A percentile compares a stretch with the other conserved stretches of the same genome.
Conservation (phyloP, 768 basidiomycete genomes). For the Phylloporus rhodoxanthus region DNA sequence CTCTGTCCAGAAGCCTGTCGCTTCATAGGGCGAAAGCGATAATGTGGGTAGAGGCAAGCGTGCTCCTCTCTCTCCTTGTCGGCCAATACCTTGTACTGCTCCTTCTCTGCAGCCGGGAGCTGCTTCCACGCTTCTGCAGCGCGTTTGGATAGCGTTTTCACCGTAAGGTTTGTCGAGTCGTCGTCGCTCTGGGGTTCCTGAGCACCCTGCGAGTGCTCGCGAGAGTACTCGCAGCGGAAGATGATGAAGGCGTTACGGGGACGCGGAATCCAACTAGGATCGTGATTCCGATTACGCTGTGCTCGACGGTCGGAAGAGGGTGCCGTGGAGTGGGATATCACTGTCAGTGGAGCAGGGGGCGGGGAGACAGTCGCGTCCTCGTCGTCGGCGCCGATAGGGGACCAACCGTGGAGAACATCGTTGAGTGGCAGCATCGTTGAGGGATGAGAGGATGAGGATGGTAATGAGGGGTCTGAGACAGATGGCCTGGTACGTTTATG, state of each 20-base stretch:
- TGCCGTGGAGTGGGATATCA: constrained; percentile 10
- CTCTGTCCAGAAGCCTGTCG: constrained; percentile 23
- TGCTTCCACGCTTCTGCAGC: constrained; percentile 72
- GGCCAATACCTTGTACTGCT: constrained; percentile 49
- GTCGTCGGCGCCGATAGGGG: constrained; percentile 24
- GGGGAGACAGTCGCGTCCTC: constrained; percentile 21
- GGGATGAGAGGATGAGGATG: not conserved
- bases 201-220: constrained; percentile 34
- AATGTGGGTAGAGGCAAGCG: constrained; percentile 51
- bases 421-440: constrained; percentile 9
- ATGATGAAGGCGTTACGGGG: constrained; percentile 70
- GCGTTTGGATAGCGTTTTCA: constrained; percentile 66
- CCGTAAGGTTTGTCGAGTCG: constrained; percentile 19
- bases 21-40: constrained; percentile 56
- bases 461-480: not conserved
- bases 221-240: constrained; percentile 62
- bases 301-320: constrained; percentile 38
- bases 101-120: constrained; percentile 43
- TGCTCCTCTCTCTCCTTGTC: constrained; percentile 54
- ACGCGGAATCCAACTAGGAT: constrained; percentile 58
- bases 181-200: constrained; percentile 33
- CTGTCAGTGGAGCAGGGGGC: not conserved
- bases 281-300: constrained; percentile 36
- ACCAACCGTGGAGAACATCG: constrained; percentile 23
- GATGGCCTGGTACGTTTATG: constrained; percentile 2